Evolutionary conservation across 257 asterid species (phyloP).

Genomic region (Forsythia viridissima): DNA sequence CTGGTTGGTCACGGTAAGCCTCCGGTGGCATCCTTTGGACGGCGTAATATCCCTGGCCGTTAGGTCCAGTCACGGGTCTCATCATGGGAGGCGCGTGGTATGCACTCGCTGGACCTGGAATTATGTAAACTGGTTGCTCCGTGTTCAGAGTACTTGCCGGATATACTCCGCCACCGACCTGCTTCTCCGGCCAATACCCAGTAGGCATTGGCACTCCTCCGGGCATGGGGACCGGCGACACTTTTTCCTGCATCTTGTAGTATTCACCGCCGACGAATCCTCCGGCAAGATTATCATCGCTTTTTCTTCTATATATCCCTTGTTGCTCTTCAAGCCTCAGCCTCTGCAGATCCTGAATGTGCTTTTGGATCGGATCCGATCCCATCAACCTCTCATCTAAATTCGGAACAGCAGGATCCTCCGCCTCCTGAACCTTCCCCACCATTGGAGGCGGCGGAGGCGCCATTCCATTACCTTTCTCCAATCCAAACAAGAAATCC

Average conservation of each 20-base stretch:
- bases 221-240: conserved; percentile 38
- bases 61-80: conserved; percentile 54
- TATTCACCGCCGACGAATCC: conserved; percentile 61
- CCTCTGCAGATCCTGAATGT: conserved; percentile 89
- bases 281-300: conserved; percentile 57
- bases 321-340: conserved; percentile 80
- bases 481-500: conserved; percentile 76
- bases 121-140: conserved; percentile 79
- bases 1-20: conserved; percentile 52
- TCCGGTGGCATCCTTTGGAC: conserved; percentile 72
- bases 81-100: conserved; percentile 62
- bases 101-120: conserved; percentile 53
- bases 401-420: conserved; percentile 43
- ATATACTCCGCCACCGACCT: conserved; percentile 41
- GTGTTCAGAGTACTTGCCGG: conserved; percentile 40
- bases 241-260: conserved; percentile 57
- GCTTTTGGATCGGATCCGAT: conserved; percentile 91
- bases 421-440: conserved; percentile 39
- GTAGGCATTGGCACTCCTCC: conserved; percentile 32
- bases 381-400: conserved; percentile 53
- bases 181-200: conserved; percentile 67
- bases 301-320: conserved; percentile 48
- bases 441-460: conserved; percentile 20
- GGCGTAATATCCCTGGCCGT: conserved; percentile 70
- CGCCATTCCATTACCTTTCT: conserved; percentile 33